These are phyloP conservation scores for Inonotus obliquus DNA, from an alignment of 1,284 basidiomycete genomes.

Conservation along the genomic window DNA sequence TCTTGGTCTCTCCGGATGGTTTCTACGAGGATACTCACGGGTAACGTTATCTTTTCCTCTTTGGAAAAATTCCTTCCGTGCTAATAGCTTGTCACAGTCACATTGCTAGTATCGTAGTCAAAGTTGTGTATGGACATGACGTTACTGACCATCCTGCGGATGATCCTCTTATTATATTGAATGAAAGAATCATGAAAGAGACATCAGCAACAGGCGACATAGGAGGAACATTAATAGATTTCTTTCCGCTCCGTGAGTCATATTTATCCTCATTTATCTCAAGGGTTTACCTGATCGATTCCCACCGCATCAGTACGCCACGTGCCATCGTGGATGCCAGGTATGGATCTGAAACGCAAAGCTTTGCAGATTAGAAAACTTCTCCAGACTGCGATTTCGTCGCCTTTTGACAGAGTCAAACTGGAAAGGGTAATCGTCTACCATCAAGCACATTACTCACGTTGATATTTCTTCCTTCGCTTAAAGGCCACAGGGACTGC, in stretches of 20 bases:
- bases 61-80: conserved; percentile 18
- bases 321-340: conserved; percentile 12
- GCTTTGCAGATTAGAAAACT: conserved; percentile 1
- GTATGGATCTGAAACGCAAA: conserved; percentile 6
- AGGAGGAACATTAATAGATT: conserved; percentile 5
- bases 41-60: not conserved
- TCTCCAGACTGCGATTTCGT: not conserved
- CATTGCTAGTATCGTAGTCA: not conserved
- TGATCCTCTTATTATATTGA: not conserved
- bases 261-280: not conserved
- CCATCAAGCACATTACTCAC: not conserved
- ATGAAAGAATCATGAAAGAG: not conserved
- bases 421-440: not conserved
- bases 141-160: not conserved
- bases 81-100: conserved; percentile 7
- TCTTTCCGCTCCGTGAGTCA: conserved; percentile 12
- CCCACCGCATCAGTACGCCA: not conserved
- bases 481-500: conserved; percentile 8
- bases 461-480: too few relatives aligned
- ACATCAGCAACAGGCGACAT: not conserved
- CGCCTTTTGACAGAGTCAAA: conserved; percentile 3
- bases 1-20: conserved; percentile 24
- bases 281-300: not conserved
- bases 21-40: conserved; percentile 22
- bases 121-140: conserved; percentile 7